Evolutionary conservation across 2,329 filamentous ascomycete species (phyloP).

Genomic region (Colletotrichum scovillei): DNA sequence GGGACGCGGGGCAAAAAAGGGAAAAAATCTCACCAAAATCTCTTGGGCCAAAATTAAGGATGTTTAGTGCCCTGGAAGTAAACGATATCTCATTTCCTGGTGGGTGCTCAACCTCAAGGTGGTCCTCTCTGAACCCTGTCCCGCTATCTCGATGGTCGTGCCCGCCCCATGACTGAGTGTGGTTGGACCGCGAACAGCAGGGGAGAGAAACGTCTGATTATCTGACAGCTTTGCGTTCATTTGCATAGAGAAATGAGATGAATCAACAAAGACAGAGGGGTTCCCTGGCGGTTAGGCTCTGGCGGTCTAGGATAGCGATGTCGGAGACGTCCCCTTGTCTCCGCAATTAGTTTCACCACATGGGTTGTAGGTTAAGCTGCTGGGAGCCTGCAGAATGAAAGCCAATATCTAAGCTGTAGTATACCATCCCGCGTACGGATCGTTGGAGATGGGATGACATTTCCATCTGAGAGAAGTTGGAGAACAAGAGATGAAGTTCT

Average conservation of each 20-base stretch:
- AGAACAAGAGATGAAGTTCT: slow-evolving; percentile 14
- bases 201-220: background rate
- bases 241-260: background rate
- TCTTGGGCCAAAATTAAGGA: slow-evolving; percentile 26
- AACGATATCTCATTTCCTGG: slow-evolving; percentile 27
- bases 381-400: background rate
- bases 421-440: background rate
- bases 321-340: background rate
- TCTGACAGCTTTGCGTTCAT: slow-evolving; percentile 12
- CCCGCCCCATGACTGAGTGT: background rate
- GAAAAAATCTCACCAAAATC: slow-evolving; percentile 4
- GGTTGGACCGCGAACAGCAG: slow-evolving; percentile 3
- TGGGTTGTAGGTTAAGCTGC: background rate
- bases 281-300: slow-evolving; percentile 1
- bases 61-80: slow-evolving; percentile 10
- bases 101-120: background rate
- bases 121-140: background rate
- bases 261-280: background rate
- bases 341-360: slow-evolving; percentile 26
- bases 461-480: background rate
- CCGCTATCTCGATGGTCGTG: background rate
- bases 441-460: slow-evolving; percentile 5
- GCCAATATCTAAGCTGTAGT: background rate
- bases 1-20: slow-evolving; percentile 11
- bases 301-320: slow-evolving; percentile 17